phyloP scores from a whole-genome alignment of 2,329 filamentous ascomycete species.

The Aspergillus bombycis region DNA sequence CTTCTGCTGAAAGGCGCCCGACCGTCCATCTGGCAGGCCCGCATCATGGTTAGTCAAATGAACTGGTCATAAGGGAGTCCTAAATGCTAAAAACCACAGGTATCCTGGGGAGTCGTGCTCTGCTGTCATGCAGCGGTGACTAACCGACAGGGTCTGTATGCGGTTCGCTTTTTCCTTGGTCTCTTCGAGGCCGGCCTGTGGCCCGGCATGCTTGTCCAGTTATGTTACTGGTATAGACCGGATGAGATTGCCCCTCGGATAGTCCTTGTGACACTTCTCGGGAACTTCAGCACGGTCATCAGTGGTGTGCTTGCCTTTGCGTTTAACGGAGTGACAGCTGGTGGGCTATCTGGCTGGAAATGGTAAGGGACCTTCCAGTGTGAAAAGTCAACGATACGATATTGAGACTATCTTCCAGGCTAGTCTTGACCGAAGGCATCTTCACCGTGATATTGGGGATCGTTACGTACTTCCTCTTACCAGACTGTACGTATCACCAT shows the following conservation, averaged over 20 bases:
- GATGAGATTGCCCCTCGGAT: constrained; percentile 9
- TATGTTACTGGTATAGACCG: constrained; percentile 14
- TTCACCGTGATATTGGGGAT: background rate
- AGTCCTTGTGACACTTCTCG: background rate
- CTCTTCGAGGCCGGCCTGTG: constrained; percentile 13
- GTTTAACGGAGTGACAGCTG: constrained; percentile 2
- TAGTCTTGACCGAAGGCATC: background rate
- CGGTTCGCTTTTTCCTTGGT: constrained; percentile 12
- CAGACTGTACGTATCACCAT: background rate
- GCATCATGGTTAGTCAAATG: constrained; percentile 5
- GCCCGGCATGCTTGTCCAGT: constrained; percentile 8
- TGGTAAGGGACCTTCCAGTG: background rate
- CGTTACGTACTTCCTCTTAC: background rate
- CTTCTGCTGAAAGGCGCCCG: constrained; percentile 7
- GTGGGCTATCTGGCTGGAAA: constrained; percentile 11
- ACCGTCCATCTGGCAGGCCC: constrained; percentile 12
- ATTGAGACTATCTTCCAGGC: background rate
- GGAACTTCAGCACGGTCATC: constrained; percentile 9
- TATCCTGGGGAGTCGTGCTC: constrained; percentile 8
- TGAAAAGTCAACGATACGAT: accelerated
- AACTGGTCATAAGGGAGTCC: accelerated
- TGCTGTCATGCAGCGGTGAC: constrained; percentile 10
- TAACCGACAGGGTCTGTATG: constrained; percentile 11
- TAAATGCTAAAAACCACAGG: background rate
- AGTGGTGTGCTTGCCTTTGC: constrained; percentile 13